A percentile compares a stretch with the other conserved stretches of the same genome.
These are phyloP conservation scores for Chaetothyriales sp. DNA, from an alignment of 2,329 filamentous ascomycete genomes.

Conservation along the genomic window DNA sequence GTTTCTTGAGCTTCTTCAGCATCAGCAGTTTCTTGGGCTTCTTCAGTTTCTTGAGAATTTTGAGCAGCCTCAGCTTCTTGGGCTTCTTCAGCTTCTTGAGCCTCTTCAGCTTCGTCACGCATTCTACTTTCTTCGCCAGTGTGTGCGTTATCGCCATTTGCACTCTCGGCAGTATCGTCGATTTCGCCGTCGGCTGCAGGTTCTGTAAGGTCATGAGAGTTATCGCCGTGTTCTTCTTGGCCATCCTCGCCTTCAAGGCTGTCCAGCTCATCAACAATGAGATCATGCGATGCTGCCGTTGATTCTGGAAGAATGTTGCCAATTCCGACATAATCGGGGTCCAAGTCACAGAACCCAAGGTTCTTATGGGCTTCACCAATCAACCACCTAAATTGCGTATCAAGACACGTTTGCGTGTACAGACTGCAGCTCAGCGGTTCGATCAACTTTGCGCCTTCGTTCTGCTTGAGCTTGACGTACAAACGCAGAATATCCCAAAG, in stretches of 20 bases:
- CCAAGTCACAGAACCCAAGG: slow-evolving; percentile 40
- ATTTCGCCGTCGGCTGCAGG: neutral
- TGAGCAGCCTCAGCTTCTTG: neutral
- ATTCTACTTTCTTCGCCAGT: neutral
- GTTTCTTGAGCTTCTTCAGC: neutral
- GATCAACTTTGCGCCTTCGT: slow-evolving; percentile 40
- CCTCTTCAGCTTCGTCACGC: neutral
- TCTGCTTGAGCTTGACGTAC: slow-evolving; percentile 42
- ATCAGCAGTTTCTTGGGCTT: neutral
- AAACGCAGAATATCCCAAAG: slow-evolving; percentile 44
- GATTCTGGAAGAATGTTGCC: slow-evolving; percentile 4
- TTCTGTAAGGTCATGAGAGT: slow-evolving; percentile 1
- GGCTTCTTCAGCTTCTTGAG: neutral
- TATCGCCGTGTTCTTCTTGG: slow-evolving; percentile 1
- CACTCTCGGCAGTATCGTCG: slow-evolving; percentile 1
- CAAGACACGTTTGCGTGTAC: slow-evolving; percentile 38
- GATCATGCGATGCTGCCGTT: neutral
- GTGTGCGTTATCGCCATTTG: slow-evolving; percentile 1
- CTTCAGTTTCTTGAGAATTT: neutral
- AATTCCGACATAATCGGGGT: slow-evolving; percentile 10
- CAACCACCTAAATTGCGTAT: slow-evolving; percentile 38
- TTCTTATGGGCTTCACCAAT: slow-evolving; percentile 39
- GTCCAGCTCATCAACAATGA: neutral
- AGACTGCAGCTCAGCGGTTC: slow-evolving; percentile 45
- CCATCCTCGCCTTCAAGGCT: neutral